Conservation (phyloP, 2,329 filamentous ascomycete species). For the Colletotrichum sp. region DNA sequence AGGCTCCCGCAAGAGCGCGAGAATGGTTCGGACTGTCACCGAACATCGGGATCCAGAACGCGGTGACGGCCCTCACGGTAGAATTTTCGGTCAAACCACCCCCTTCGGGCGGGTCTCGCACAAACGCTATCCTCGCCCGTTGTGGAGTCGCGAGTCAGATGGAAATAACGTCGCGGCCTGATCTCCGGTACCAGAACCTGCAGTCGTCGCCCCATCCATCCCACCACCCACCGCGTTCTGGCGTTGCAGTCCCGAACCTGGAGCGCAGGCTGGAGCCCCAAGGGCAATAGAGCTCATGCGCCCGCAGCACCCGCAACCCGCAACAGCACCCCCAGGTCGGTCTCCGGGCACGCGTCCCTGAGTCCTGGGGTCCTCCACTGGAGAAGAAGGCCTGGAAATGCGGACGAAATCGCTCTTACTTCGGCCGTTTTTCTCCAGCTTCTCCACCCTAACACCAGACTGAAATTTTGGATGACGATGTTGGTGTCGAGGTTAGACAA, state of each 20-base stretch:
- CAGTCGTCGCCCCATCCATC: not conserved
- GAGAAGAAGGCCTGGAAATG: constrained; percentile 8
- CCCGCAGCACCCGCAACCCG: not conserved
- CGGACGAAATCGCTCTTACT: constrained; percentile 17
- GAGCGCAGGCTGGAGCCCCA: constrained; percentile 5
- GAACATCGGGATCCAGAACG: constrained; percentile 4
- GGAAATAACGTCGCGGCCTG: not conserved
- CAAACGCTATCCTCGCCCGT: not conserved
- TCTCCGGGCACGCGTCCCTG: not conserved
- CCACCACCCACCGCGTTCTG: not conserved
- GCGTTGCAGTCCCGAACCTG: not conserved
- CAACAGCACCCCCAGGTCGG: not conserved
- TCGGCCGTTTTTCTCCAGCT: constrained; percentile 18
- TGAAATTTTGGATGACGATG: constrained; percentile 9
- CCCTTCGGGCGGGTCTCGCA: not conserved
- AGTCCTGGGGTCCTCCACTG: constrained; percentile 11
- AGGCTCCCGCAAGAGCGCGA: not conserved
- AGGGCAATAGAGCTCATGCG: not conserved
- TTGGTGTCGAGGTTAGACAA: constrained; percentile 11
- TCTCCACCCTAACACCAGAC: constrained; percentile 13
- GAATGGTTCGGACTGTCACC: not conserved
- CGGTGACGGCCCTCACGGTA: not conserved
- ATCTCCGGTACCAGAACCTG: not conserved
- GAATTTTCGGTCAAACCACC: constrained; percentile 11
- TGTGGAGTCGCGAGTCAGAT: constrained; percentile 5